Conservation (phyloP, 163 green algal species). For the Scenedesmus sp. region DNA sequence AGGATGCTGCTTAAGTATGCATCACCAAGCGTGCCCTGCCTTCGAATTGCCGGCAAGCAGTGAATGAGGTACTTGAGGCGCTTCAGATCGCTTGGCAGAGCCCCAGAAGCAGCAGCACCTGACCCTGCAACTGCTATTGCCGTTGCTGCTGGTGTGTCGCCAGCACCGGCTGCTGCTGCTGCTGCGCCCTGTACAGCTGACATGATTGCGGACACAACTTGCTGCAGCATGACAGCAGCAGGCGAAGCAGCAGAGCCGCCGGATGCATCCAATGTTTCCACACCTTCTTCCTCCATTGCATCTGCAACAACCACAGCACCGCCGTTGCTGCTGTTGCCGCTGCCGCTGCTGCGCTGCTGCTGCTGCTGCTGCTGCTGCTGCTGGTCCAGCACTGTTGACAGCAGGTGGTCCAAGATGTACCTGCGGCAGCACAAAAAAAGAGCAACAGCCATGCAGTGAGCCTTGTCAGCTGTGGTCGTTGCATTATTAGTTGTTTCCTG, state of each 20-base stretch:
- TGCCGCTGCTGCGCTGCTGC: constrained; percentile 10
- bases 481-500: too few species aligned
- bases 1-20: constrained; percentile 1
- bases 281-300: constrained; percentile 4
- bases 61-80: constrained; percentile 33
- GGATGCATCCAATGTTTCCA: background rate
- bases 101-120: background rate
- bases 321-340: constrained; percentile 18
- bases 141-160: background rate
- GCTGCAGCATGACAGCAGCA: constrained; percentile 36
- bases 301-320: background rate
- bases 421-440: background rate
- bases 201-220: constrained; percentile 11
- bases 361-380: background rate
- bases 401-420: constrained; percentile 56
- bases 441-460: background rate
- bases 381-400: background rate
- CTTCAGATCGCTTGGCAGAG: constrained; percentile 31
- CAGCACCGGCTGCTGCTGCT: constrained; percentile 25
- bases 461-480: background rate
- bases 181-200: constrained; percentile 21
- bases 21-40: constrained; percentile 20
- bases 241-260: background rate
- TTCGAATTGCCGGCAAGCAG: constrained; percentile 17
- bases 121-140: background rate